Evolutionary conservation across 495 filamentous ascomycete species (phyloP), one percentile per base, ranked within the genome.

Genomic region (Podospora didyma): DNA sequence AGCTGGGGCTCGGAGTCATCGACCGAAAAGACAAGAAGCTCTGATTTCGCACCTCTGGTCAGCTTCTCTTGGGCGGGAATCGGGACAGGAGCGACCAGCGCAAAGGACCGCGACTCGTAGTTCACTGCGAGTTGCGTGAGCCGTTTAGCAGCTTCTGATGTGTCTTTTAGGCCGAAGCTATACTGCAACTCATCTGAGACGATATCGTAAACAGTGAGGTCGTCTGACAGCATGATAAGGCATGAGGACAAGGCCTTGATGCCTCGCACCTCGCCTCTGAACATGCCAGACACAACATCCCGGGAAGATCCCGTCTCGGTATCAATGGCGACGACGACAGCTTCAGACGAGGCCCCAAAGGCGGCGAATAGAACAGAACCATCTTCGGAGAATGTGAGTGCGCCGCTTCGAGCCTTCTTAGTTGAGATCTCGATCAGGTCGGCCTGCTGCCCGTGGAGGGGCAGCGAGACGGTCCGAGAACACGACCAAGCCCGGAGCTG

Each of bases 331-430:
- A 89, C 70, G 54, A 89, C 62, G 12, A 80, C 64, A 3, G 76
- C 80, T 22, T 76, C 71, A 11, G 76, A 69, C 17, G 68, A 50
- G 22, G 70, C 65, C 17, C 72, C 73, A 22, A 73, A 63, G 24
- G 77, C 75, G 57, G 73, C 86, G 28, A 90, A 94, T 24, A 97
- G 76, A 2, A 89, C 79, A 3, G 95, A 97, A 2, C 90, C 92
- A 69, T 98, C 94, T 53, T 87, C 80, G 2, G 93, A 95, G 68
- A 89, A 96, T 17, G 84, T 75, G 45, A 96, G 68, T 46, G 76
- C 72, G 20, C 79, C 84, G 46, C 71, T 78, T n/a, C 66, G 58
- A 22, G 57, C 46, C 11, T 21, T 34, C 12, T 59, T 48, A 11
- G 42, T 52, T 9, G 56, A 21, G 2, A 23, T 14, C 11, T 65